These are phyloP conservation scores for Globisporangium apiculatum DNA, from an alignment of 352 stramenopile species.

Conservation along the genomic window DNA sequence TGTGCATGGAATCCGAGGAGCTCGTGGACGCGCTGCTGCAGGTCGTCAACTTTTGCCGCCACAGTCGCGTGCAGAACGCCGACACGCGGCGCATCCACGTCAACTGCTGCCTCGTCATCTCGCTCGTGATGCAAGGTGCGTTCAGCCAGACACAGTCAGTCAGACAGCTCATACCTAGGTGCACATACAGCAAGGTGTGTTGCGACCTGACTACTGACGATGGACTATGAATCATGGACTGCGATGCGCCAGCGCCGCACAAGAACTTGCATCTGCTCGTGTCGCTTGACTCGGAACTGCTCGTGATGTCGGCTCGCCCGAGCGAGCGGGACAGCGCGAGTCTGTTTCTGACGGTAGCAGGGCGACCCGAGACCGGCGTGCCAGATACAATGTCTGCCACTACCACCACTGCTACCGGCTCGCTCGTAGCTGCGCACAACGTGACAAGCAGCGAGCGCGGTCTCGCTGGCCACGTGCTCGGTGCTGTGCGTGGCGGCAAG, in stretches of 20 bases:
- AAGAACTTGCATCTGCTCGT: slow-evolving; percentile 42
- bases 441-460: background rate
- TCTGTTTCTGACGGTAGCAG: slow-evolving; percentile 41
- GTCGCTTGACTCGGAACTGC: slow-evolving; percentile 57
- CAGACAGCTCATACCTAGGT: slow-evolving; percentile 2
- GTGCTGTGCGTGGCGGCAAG: background rate
- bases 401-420: too few relatives aligned
- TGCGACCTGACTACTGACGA: too few relatives aligned
- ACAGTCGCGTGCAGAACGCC: slow-evolving; percentile 30
- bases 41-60: slow-evolving; percentile 55
- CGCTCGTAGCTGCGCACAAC: too few relatives aligned
- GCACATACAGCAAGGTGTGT: slow-evolving; percentile 1
- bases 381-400: too few relatives aligned
- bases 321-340: slow-evolving; percentile 33
- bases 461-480: too few relatives aligned
- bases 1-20: slow-evolving; percentile 57
- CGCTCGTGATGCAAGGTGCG: slow-evolving; percentile 70
- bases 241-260: slow-evolving; percentile 14
- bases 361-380: slow-evolving; percentile 30
- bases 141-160: background rate
- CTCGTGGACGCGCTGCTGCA: slow-evolving; percentile 72
- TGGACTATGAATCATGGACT: background rate
- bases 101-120: slow-evolving; percentile 82
- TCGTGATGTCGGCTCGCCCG: slow-evolving; percentile 43
- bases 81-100: slow-evolving; percentile 68